Conservation (phyloP, 305 asterid species). For the Fraxinus baroniana region DNA sequence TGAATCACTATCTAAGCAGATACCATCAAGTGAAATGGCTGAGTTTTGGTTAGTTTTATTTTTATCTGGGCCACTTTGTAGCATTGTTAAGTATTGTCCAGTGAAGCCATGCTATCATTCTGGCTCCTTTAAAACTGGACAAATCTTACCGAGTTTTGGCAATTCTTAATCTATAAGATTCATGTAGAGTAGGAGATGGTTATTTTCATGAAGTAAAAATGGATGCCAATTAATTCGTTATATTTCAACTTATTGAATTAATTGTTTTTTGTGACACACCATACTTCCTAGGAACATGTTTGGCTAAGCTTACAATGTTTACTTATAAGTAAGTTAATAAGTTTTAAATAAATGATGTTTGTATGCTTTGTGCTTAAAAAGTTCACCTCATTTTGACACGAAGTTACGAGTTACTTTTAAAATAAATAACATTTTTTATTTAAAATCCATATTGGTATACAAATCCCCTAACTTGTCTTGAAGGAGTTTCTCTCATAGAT, state of each 20-base stretch:
- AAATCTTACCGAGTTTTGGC: not conserved
- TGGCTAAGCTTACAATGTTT: not conserved
- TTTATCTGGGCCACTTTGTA: not conserved
- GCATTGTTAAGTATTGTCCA: not conserved
- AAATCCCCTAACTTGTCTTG: not conserved
- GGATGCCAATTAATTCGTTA: not conserved
- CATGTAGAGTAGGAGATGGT: not conserved
- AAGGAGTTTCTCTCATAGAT: not conserved
- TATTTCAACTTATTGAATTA: not conserved
- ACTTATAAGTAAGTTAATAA: not conserved
- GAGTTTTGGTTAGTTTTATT: slow-evolving; percentile 76
- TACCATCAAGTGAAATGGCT: slow-evolving; percentile 97
- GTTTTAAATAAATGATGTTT: not conserved
- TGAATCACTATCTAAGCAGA: slow-evolving; percentile 81
- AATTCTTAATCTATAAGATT: not conserved
- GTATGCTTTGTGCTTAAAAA: not conserved
- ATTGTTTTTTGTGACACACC: not conserved
- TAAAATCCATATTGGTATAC: not conserved
- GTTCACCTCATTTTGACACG: not conserved
- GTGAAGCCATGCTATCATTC: not conserved
- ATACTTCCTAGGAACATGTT: not conserved
- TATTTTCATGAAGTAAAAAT: not conserved
- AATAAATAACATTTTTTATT: not conserved
- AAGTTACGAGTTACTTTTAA: not conserved
- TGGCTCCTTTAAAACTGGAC: not conserved